Evolutionary conservation across 2,329 filamentous ascomycete genomes (phyloP).

Genomic region (Ustilaginoidea virens): DNA sequence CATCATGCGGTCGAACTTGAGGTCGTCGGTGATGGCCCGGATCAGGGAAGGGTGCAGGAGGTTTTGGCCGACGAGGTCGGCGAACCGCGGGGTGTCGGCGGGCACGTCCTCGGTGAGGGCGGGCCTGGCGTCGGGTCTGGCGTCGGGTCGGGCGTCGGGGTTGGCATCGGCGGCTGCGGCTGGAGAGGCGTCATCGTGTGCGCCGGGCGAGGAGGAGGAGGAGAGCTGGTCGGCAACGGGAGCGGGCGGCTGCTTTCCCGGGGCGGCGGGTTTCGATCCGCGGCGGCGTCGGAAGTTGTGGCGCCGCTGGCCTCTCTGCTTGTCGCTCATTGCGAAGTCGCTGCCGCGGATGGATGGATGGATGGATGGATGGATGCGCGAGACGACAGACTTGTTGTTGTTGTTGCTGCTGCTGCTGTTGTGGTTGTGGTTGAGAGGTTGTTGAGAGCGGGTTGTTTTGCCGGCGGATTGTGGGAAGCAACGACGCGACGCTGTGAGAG

Average conservation of each 20-base stretch:
- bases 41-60: conserved; percentile 29
- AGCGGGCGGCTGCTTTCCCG: not conserved
- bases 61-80: conserved; percentile 24
- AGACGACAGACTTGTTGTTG: too few relatives aligned
- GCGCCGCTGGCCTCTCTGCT: conserved; percentile 1
- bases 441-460: not conserved
- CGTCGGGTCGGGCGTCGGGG: not conserved
- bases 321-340: conserved; percentile 4
- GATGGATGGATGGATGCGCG: too few relatives aligned
- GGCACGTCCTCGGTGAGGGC: conserved; percentile 16
- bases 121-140: conserved; percentile 1
- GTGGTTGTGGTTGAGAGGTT: not conserved
- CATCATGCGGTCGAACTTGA: conserved; percentile 37
- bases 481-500: too few relatives aligned
- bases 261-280: conserved; percentile 1
- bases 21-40: conserved; percentile 29
- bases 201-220: too few relatives aligned
- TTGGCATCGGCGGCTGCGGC: too few relatives aligned
- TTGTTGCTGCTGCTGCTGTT: too few relatives aligned
- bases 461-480: not conserved
- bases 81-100: conserved; percentile 29
- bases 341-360: too few relatives aligned
- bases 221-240: too few relatives aligned
- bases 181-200: too few relatives aligned
- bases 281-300: conserved; percentile 2